Conservation (phyloP, 2,329 filamentous ascomycete genomes). For the Penicillium sp. region DNA sequence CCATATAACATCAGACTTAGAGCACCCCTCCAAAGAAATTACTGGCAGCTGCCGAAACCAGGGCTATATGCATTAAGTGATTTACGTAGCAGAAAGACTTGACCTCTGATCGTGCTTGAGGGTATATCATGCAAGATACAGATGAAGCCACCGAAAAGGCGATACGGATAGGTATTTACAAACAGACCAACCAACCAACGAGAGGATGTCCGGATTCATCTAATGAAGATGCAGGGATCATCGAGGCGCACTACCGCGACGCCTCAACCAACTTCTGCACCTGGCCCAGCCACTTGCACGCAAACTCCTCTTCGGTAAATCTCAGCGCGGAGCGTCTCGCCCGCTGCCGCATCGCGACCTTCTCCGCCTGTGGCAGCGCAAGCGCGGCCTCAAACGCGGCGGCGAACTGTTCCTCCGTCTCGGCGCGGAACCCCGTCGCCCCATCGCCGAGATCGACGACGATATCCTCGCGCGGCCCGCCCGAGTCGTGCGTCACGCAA, state of each 20-base stretch:
- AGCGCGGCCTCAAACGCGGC: slow-evolving; percentile 75
- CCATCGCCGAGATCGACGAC: slow-evolving; percentile 75
- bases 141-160: neutral
- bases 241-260: slow-evolving; percentile 23
- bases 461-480: slow-evolving; percentile 90
- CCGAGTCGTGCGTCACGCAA: slow-evolving; percentile 87
- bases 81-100: too few species aligned
- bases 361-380: slow-evolving; percentile 58
- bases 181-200: neutral
- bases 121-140: slow-evolving; percentile 4
- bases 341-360: slow-evolving; percentile 68
- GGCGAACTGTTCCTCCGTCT: slow-evolving; percentile 74
- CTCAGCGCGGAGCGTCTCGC: slow-evolving; percentile 75
- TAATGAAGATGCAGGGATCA: too few species aligned
- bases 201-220: too few species aligned
- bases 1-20: too few species aligned
- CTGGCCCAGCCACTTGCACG: slow-evolving; percentile 70
- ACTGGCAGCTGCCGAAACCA: too few species aligned
- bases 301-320: slow-evolving; percentile 87
- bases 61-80: too few species aligned
- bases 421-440: slow-evolving; percentile 83
- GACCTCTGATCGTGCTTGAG: too few species aligned
- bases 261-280: slow-evolving; percentile 66
- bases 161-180: slow-evolving; percentile 4
- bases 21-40: too few species aligned